A percentile compares a stretch with the other conserved stretches of the same genome.
Evolutionary conservation across 805 yeast genomes (phyloP).

Genomic region (Yarrowia sp.): DNA sequence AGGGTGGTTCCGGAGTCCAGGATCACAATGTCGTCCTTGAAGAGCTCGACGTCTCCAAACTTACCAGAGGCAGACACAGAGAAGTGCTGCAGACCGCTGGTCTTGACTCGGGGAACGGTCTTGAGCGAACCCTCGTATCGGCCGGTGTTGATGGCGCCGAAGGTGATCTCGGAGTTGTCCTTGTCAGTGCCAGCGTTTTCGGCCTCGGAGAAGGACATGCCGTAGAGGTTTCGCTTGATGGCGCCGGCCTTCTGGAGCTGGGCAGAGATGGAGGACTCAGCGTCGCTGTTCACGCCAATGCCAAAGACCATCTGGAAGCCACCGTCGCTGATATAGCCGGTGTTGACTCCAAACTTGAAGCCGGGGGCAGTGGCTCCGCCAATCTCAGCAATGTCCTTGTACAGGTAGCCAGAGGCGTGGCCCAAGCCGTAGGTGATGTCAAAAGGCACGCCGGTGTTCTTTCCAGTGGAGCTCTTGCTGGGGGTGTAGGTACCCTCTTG

Average conservation of each 20-base stretch:
- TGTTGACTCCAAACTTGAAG: background rate
- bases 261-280: background rate
- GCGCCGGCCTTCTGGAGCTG: background rate
- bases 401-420: background rate
- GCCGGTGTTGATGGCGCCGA: conserved; percentile 54
- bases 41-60: conserved; percentile 3
- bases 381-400: background rate
- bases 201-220: background rate
- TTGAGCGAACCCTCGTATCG: conserved; percentile 45
- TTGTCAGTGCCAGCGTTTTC: background rate
- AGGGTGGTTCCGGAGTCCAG: conserved; percentile 36
- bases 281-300: background rate
- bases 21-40: conserved; percentile 28
- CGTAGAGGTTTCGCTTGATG: background rate
- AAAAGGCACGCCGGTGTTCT: background rate
- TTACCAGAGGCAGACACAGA: background rate
- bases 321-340: background rate
- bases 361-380: background rate
- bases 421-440: background rate
- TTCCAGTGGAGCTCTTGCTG: background rate
- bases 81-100: conserved; percentile 12
- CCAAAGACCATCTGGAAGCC: conserved; percentile 1
- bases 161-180: conserved; percentile 31
- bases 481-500: background rate
- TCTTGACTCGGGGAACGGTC: conserved; percentile 32